Base-by-base conservation (phyloP, 83 land plant genomes). In the Picea mariana region DNA sequence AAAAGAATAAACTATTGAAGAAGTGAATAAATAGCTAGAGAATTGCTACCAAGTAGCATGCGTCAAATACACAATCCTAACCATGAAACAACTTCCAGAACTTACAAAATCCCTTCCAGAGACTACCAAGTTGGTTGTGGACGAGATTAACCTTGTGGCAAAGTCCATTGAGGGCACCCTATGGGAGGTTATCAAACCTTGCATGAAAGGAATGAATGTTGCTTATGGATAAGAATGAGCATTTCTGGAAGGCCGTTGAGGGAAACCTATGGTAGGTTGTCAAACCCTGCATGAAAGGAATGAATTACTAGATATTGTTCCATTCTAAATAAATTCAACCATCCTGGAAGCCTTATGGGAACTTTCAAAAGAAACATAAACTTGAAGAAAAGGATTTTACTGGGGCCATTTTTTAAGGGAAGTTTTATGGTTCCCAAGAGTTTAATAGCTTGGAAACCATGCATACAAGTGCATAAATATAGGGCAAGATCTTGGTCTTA, bases 271-370 rank as follows among this genome's bases (percentile, higher is more conserved):
- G 97, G 95, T 98, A 91, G 88, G 91, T 95, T 0, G 9, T 47
- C 85, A 87, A 89, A 84, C 98, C 98, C 2, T 94, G 95, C 75
- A 88, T 94, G 91, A 89, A 83, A 61, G 99, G 99, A 16, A 94
- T 94, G 97, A 98, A 95, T 76, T 97, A 94, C 6, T 98, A 93
- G 92, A 80, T 96, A 44, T 98, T 98, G 68, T 99, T 98, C 21
- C 97, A 96, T 89, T 84, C 88, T 3, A 99, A 98, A 81, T 99
- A 96, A 81, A 93, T 98, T 59, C 99, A 99, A 0, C 84, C 82
- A 9, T 97, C 97, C 3, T 69, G 96, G 42, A 96, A 93, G 84
- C 97, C 99, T 23, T 98, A 93, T 90, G 62, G 99, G 73, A 79
- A 63, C 20, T 87, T 98, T 84, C 99, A 96, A 92, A 92, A 91